Percentiles rank a stretch among this genome's conserved stretches.
Evolutionary conservation across 192 early-diverging fungal genomes (phyloP).

Genomic region (Coemansia sp.): DNA sequence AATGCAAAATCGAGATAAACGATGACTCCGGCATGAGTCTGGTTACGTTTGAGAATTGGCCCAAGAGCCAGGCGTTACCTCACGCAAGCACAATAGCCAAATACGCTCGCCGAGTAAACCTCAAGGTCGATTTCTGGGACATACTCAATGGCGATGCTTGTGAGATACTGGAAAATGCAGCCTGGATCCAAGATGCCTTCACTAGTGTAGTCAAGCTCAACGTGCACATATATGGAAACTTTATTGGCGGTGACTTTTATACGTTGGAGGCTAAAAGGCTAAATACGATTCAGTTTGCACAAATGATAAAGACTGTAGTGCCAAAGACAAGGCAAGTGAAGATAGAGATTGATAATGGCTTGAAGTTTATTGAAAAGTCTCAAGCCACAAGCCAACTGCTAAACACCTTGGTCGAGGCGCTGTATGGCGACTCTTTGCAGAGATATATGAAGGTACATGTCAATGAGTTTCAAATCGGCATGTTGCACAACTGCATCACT

Average conservation of each 20-base stretch:
- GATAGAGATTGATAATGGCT: neutral
- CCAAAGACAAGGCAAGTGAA: neutral
- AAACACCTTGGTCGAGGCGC: neutral
- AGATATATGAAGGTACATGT: neutral
- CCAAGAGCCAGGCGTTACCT: neutral
- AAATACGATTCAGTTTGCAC: neutral
- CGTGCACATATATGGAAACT: neutral
- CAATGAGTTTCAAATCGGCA: neutral
- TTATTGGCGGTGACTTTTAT: conserved; percentile 1
- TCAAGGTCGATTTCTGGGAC: neutral
- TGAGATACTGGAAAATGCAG: neutral
- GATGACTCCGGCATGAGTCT: neutral
- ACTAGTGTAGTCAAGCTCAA: neutral
- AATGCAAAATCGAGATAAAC: neutral
- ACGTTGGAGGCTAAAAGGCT: neutral
- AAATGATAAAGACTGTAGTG: neutral
- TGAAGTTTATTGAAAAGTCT: neutral
- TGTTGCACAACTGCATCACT: neutral
- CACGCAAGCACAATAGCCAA: neutral
- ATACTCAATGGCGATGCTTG: conserved; percentile 3
- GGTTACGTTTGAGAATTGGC: neutral
- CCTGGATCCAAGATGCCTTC: neutral
- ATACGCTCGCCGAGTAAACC: neutral
- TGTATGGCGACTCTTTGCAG: neutral
- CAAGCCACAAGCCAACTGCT: neutral